Evolutionary conservation across 2,329 filamentous ascomycete species (phyloP).

Genomic region (Tolypocladium guangdongense): DNA sequence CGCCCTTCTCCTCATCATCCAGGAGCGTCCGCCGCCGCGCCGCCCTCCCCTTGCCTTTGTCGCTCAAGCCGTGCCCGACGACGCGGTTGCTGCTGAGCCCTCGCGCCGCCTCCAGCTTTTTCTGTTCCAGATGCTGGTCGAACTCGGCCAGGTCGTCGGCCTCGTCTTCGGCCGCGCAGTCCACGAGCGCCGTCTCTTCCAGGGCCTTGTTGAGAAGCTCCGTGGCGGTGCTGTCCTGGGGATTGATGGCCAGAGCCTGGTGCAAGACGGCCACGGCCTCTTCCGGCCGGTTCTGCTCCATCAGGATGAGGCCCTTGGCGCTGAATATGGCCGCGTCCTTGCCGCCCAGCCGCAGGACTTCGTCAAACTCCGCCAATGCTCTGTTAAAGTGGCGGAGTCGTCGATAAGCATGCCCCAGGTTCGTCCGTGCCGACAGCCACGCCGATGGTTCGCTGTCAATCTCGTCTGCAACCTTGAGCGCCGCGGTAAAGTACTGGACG

Average conservation of each 20-base stretch:
- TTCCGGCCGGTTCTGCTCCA: slow-evolving; percentile 64
- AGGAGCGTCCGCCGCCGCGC: slow-evolving; percentile 19
- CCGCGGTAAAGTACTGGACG: slow-evolving; percentile 64
- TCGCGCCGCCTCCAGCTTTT: slow-evolving; percentile 31
- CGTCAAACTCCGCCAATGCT: slow-evolving; percentile 72
- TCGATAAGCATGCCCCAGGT: slow-evolving; percentile 80
- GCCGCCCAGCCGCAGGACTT: slow-evolving; percentile 71
- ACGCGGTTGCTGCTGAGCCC: slow-evolving; percentile 20
- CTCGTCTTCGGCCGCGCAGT: slow-evolving; percentile 34
- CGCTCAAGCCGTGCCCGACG: slow-evolving; percentile 14
- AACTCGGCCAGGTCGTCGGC: slow-evolving; percentile 36
- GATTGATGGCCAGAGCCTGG: slow-evolving; percentile 67
- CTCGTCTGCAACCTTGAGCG: slow-evolving; percentile 66
- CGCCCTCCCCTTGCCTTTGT: slow-evolving; percentile 36
- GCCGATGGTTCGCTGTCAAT: slow-evolving; percentile 74
- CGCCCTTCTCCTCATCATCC: slow-evolving; percentile 25
- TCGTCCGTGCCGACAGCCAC: slow-evolving; percentile 75
- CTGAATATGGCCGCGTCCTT: slow-evolving; percentile 71
- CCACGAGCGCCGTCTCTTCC: slow-evolving; percentile 43
- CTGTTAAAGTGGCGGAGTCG: slow-evolving; percentile 57
- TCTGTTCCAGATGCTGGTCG: slow-evolving; percentile 39
- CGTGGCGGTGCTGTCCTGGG: slow-evolving; percentile 72
- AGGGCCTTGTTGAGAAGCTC: slow-evolving; percentile 66
- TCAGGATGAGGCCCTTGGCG: slow-evolving; percentile 72
- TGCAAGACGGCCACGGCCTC: slow-evolving; percentile 77